Evolutionary conservation across 140 eudicot genomes (phyloP).

Genomic region (Ambrosia hybrid): DNA sequence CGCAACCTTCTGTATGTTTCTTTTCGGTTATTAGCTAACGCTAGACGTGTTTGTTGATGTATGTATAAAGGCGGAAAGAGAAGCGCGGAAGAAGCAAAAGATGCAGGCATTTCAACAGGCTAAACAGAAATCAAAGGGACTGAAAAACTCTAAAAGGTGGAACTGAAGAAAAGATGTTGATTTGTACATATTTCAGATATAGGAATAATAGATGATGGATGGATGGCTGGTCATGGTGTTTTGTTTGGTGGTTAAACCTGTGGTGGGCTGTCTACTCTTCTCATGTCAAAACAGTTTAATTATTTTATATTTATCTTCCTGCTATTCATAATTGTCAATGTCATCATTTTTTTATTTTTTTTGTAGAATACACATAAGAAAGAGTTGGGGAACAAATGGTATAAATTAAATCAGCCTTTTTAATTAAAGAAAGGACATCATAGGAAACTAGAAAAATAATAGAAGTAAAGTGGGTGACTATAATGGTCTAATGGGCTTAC

Average conservation of each 20-base stretch:
- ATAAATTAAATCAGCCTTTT: too few relatives aligned
- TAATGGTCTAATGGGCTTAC: too few relatives aligned
- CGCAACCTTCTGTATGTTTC: too few relatives aligned
- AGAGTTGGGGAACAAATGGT: too few relatives aligned
- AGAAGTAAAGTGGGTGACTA: too few relatives aligned
- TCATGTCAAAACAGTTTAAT: background rate
- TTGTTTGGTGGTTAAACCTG: background rate
- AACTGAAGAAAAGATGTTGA: conserved; percentile 41
- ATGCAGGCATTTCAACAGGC: conserved; percentile 91
- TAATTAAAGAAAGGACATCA: too few relatives aligned
- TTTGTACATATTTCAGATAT: conserved; percentile 33
- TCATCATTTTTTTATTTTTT: background rate
- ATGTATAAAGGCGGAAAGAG: conserved; percentile 79
- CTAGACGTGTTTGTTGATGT: conserved; percentile 5
- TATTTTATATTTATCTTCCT: background rate
- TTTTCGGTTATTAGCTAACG: background rate
- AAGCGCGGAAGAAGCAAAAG: conserved; percentile 94
- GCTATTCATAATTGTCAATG: background rate
- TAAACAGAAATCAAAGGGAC: conserved; percentile 75
- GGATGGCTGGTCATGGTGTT: background rate
- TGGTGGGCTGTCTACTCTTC: background rate
- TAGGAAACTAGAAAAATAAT: too few relatives aligned
- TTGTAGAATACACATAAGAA: too few relatives aligned
- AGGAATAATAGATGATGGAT: background rate
- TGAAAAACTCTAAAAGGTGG: conserved; percentile 90